Evolutionary conservation across 2,329 filamentous ascomycete species (phyloP).

Genomic region (Ciborinia camelliae): DNA sequence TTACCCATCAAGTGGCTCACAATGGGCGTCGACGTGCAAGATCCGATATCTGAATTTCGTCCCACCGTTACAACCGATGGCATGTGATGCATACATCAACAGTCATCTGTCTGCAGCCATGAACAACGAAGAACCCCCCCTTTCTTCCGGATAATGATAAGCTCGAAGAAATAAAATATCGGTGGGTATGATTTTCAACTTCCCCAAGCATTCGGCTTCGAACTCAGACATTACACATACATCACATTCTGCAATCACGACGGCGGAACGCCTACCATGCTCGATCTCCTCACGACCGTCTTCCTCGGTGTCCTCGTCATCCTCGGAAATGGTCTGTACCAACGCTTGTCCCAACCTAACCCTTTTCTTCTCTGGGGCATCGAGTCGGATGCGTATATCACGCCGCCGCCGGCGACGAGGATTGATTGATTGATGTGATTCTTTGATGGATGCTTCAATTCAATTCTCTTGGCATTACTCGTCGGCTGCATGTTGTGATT

Average conservation of each 20-base stretch:
- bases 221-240: neutral
- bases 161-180: conserved; percentile 6
- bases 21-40: neutral
- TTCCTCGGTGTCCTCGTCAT: conserved; percentile 8
- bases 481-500: neutral
- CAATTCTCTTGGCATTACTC: neutral
- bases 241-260: neutral
- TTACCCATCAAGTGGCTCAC: neutral
- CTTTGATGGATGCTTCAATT: neutral
- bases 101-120: neutral
- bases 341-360: neutral
- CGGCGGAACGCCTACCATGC: conserved; percentile 5
- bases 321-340: neutral
- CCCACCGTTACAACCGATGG: neutral
- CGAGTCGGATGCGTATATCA: neutral
- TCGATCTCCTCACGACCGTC: conserved; percentile 10
- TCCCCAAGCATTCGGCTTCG: neutral
- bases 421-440: neutral
- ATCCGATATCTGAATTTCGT: neutral
- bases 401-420: neutral
- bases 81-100: neutral
- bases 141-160: neutral
- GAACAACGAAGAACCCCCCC: neutral
- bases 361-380: neutral
- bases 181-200: neutral